Evolutionary conservation across 2,329 filamentous ascomycete genomes (phyloP), one percentile per base, ranked within the genome.

Genomic region (Fusarium coffeatum): DNA sequence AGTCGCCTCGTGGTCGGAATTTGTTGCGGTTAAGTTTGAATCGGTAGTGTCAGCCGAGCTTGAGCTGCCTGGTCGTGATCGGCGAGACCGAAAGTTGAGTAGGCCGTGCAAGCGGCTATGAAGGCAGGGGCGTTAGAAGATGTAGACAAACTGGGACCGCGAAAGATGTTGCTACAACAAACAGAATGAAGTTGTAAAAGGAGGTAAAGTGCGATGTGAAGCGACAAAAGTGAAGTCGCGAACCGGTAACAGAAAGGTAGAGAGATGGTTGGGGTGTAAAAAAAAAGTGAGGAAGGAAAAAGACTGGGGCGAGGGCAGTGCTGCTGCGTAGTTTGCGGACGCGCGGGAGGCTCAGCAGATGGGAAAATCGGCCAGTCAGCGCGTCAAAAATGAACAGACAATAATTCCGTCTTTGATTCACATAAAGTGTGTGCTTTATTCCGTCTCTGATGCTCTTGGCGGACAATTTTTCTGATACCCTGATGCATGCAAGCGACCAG

Each of bases 31-130:
- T 47, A 67, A 62, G 27, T 61, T 72, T 55, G 68, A 72, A 50
- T 50, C 62, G 22, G 61, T 64, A n/a, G 64, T 62, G 50, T 68
- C 68, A 69, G 59, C 55, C 30, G 73, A 76, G 51, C 68, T 66
- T 59, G 68, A 62, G 51, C 73, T 73, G 66, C 59, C 59, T 55
- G 57, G 67, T 49, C 74, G 71, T 30, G 28, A 30, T 66, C 61
- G 71, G 62, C 62, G 67, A 47, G 55, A 62, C 55, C 73, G 64
- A 70, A 74, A 74, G 42, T 51, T 65, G 13, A 75, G 57, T 32
- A 74, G 56, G 55, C 64, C 55, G 68, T 68, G 66, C 47, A 75
- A 53, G 42, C 72, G 74, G 63, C 74, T 74, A 42, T 51, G 50
- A 25, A 60, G 59, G 13, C 45, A 47, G 11, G 16, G 43, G 56